These are phyloP conservation scores for Cubamyces sp. DNA, from an alignment of 768 basidiomycete genomes.

Conservation along the genomic window DNA sequence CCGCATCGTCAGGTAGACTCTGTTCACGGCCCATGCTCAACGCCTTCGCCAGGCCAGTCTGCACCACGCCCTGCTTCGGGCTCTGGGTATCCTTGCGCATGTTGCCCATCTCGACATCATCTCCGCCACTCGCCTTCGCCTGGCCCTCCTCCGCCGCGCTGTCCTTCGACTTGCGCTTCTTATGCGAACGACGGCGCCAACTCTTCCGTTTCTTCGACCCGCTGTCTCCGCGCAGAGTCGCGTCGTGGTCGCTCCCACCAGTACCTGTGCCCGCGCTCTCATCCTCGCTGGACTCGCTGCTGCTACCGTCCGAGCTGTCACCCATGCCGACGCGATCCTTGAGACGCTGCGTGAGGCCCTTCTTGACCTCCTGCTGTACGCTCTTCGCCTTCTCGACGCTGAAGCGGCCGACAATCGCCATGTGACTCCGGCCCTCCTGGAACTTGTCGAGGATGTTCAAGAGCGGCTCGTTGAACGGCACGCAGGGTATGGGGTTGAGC, in stretches of 20 bases:
- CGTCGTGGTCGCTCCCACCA: conserved; percentile 32
- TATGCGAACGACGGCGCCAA: conserved; percentile 18
- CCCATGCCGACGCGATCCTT: conserved; percentile 74
- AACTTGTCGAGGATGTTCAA: conserved; percentile 82
- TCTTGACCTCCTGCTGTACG: conserved; percentile 78
- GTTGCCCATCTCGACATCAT: conserved; percentile 30
- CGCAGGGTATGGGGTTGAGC: conserved; percentile 78
- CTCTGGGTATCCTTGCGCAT: conserved; percentile 25
- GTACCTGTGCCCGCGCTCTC: conserved; percentile 15
- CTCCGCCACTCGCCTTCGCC: conserved; percentile 17
- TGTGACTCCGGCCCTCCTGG: conserved; percentile 84
- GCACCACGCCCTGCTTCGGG: conserved; percentile 33
- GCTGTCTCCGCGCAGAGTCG: conserved; percentile 23
- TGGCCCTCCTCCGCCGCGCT: conserved; percentile 21
- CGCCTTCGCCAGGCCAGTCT: conserved; percentile 29
- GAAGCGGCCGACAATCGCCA: conserved; percentile 84
- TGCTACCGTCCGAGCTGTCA: conserved; percentile 48
- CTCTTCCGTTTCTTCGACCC: conserved; percentile 27
- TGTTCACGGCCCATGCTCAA: conserved; percentile 55
- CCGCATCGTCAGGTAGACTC: conserved; percentile 82
- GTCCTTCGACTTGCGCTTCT: conserved; percentile 20
- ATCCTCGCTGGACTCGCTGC: conserved; percentile 41
- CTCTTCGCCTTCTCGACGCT: conserved; percentile 72
- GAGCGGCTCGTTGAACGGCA: conserved; percentile 82
- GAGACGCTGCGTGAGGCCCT: conserved; percentile 72